Evolutionary conservation across 495 filamentous ascomycete species (phyloP).

Genomic region (Aspergillus sclerotiicarbonarius): DNA sequence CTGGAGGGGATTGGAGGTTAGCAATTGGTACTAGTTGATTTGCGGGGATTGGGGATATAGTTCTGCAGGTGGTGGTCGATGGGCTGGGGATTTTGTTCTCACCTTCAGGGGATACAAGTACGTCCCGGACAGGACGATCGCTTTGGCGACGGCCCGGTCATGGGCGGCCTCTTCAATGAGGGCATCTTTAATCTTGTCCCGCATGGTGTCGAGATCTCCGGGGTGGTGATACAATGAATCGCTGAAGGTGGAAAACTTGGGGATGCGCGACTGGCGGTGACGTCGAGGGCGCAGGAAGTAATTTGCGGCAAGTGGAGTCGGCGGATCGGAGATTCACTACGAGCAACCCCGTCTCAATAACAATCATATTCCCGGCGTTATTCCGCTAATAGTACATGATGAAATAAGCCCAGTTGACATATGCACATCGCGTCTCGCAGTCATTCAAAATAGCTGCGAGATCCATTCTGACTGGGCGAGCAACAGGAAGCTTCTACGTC

Average conservation of each 20-base stretch:
- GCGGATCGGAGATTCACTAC: too few relatives aligned
- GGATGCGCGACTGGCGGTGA: not conserved
- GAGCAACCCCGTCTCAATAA: too few relatives aligned
- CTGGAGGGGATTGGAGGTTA: slow-evolving; percentile 24
- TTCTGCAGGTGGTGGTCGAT: not conserved
- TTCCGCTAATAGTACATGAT: too few relatives aligned
- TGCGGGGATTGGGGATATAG: slow-evolving; percentile 12
- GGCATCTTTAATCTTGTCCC: slow-evolving; percentile 41
- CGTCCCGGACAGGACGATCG: slow-evolving; percentile 68
- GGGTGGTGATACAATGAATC: not conserved
- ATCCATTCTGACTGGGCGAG: not conserved
- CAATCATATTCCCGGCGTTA: too few relatives aligned
- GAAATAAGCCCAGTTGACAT: too few relatives aligned
- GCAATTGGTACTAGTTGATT: not conserved
- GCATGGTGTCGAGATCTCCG: slow-evolving; percentile 28
- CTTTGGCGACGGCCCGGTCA: slow-evolving; percentile 48
- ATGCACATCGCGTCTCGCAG: not conserved
- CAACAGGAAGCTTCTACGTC: not conserved
- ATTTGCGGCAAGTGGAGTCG: too few relatives aligned
- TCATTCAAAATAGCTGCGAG: not conserved
- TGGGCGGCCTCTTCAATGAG: slow-evolving; percentile 40
- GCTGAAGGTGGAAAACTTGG: not conserved
- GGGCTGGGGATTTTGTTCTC: slow-evolving; percentile 12
- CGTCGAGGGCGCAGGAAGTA: not conserved
- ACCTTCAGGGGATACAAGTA: slow-evolving; percentile 87